Percentiles rank a stretch among this genome's conserved stretches.
Evolutionary conservation across 2,329 filamentous ascomycete genomes (phyloP).

Genomic region (Cercospora berteroae): DNA sequence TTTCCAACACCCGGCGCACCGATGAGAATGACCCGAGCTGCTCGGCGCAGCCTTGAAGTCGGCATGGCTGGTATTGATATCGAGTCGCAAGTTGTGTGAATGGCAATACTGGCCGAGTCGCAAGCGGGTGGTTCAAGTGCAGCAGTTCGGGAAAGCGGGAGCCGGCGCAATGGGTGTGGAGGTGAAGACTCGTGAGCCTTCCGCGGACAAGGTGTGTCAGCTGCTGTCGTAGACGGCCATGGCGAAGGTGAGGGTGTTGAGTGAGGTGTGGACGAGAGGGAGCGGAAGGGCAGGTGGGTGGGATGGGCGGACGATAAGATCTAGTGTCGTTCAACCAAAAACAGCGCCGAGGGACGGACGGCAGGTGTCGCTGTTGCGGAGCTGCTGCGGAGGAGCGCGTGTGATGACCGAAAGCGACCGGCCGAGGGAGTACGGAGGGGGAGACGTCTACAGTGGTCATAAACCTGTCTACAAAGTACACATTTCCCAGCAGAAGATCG

Average conservation of each 20-base stretch:
- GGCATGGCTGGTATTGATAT: constrained; percentile 11
- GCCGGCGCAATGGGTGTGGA: constrained; percentile 6
- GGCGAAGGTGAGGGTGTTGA: constrained; percentile 10
- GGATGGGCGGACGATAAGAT: background rate
- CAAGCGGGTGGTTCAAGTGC: background rate
- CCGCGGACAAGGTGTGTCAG: constrained; percentile 19
- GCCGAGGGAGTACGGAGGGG: background rate
- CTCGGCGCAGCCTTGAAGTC: constrained; percentile 52
- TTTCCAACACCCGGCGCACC: constrained; percentile 97
- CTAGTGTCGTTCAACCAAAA: constrained; percentile 8
- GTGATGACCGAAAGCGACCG: background rate
- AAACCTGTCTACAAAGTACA: background rate
- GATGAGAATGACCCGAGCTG: constrained; percentile 89
- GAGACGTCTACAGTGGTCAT: background rate
- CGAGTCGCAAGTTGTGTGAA: background rate
- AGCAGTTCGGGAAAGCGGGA: background rate
- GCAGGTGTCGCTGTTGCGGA: background rate
- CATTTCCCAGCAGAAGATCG: background rate
- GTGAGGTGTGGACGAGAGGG: background rate
- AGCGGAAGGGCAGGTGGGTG: background rate
- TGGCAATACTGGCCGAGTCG: background rate
- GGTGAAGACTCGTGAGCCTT: constrained; percentile 19
- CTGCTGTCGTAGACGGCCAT: constrained; percentile 31
- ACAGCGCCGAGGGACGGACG: background rate
- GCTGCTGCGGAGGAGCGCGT: background rate